A percentile compares a stretch with the other conserved stretches of the same genome.
Conservation (phyloP, 441 rosid species). For the Viola pubescens region DNA sequence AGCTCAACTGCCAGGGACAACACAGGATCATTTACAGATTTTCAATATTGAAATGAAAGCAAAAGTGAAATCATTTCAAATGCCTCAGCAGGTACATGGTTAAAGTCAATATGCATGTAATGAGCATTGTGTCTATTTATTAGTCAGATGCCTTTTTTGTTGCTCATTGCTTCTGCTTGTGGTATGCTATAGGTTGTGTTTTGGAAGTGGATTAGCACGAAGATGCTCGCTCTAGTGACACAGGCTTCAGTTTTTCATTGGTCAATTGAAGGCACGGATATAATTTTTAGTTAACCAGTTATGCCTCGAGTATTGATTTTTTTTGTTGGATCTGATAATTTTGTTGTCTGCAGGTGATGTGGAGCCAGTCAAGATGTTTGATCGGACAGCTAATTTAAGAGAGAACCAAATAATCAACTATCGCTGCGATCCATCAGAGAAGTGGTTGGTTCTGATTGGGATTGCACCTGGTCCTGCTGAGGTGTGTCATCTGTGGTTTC, state of each 20-base stretch:
- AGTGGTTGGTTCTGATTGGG: constrained; percentile 88
- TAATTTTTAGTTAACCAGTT: background rate
- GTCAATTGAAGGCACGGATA: constrained; percentile 68
- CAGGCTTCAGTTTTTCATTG: constrained; percentile 79
- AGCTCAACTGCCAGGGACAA: constrained; percentile 89
- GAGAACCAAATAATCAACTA: constrained; percentile 86
- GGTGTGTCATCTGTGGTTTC: constrained; percentile 28
- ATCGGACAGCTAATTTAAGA: constrained; percentile 71
- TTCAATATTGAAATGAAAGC: constrained; percentile 82
- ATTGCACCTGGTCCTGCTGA: constrained; percentile 88
- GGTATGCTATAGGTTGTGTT: constrained; percentile 48
- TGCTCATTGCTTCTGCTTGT: background rate
- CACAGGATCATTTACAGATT: constrained; percentile 88
- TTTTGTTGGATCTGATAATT: background rate
- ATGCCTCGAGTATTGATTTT: background rate
- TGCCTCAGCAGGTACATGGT: constrained; percentile 72
- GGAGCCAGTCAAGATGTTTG: constrained; percentile 84
- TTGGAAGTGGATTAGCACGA: constrained; percentile 86
- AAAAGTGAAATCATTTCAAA: constrained; percentile 80
- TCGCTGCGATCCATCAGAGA: constrained; percentile 74
- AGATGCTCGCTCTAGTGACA: constrained; percentile 78
- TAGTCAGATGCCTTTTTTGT: too few relatives aligned
- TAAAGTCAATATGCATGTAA: too few relatives aligned
- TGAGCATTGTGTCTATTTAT: too few relatives aligned
- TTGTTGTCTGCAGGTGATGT: constrained; percentile 53